Base-by-base conservation (phyloP, 805 yeast genomes). In the Candida cerambycidarum region DNA sequence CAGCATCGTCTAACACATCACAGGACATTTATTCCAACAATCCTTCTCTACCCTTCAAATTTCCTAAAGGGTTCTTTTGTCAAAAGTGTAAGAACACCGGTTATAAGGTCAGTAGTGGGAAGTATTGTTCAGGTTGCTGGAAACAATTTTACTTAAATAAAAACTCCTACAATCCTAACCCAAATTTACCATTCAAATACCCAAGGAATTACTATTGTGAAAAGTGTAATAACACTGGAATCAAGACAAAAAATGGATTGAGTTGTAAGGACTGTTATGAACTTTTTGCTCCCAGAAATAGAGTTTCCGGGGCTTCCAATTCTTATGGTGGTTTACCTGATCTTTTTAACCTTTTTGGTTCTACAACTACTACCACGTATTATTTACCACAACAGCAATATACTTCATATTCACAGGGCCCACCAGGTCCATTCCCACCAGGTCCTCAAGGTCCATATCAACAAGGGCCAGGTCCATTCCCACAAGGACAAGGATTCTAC, bases 171-270 rank as follows among this genome's bases (percentile, higher is more conserved):
- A 75, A 75, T 38, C 74, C 79, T 29, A 75, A 75, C 46, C 68
- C 71, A 1, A 48, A 58, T 1, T 65, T 82, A 5, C 86, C 90
- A 0, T 84, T 86, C 79, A 59, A 60, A 38, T 88, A 85, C 52
- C 95, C 95, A 0, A 59, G 50, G 2, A 73, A 79, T 2, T 83
- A 67, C 55, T 63, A 66, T 43, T 88, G 96, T 56, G 61, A 66
- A 7, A 83, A 82, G 54, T 88, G 96, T 64, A 67, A 73, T 42
- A 88, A 88, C 56, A 83, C 90, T 0, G 95, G 95, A 2, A 71
- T 69, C 56, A 69, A 69, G 51, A 73, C 76, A 54, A 81, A 77
- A 55, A 81, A 79, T 51, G 85, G 84, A n/a, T 68, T 64, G 37
- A 65, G 79, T 5, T 88, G 96, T 57, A 76, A 78, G 51, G 73